Evolutionary conservation across 169 alveolate species (phyloP), one percentile per base, ranked within the genome.

Genomic region (Theileria equi): DNA sequence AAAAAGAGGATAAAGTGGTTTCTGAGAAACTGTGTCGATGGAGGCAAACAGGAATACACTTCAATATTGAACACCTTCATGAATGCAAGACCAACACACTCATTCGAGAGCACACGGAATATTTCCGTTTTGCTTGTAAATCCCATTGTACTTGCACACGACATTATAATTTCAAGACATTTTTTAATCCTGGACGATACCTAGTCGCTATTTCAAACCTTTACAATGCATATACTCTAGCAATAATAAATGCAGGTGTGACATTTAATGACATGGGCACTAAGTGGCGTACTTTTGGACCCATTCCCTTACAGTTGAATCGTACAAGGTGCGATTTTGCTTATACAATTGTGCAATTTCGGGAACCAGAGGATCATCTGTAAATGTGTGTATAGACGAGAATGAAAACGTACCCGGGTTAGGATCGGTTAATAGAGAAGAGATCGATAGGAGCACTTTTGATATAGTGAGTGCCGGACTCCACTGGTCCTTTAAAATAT

Each of bases 401-500:
- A 26, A 5, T 29, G 16, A 13, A 38, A 13, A 50, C 81, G 7
- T 64, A 84, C 91, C 91, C 28, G 99, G 98, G 78, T 96, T 96
- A 29, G 99, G 98, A 55, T 97, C 99, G 2, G 99, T 94, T 44
- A 98, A 93, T n/a, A 98, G 87, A 3, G 99, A 94, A 8, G 98
- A 95, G 53, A 98, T 96, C 48, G 99, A 95, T 25, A 98, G 89
- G 38, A 98, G 86, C 23, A 97, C 99, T 86, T 97, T 97, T 45
- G 98, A 90, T 21, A 98, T 98, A 62, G 99, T 95, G 48, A 98
- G 89, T 16, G 99, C 99, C 7, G 99, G 99, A 40, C 97, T 92
- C 99, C 99, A 98, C 81, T 96, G 97, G 49, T 97, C 98, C 90
- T 97, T 96, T 62, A 98, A 81, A 52, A 96, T 96, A 80, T 98